phyloP scores from a whole-genome alignment of 371 early-diverging fungal species.

The Mucor mucedo region DNA sequence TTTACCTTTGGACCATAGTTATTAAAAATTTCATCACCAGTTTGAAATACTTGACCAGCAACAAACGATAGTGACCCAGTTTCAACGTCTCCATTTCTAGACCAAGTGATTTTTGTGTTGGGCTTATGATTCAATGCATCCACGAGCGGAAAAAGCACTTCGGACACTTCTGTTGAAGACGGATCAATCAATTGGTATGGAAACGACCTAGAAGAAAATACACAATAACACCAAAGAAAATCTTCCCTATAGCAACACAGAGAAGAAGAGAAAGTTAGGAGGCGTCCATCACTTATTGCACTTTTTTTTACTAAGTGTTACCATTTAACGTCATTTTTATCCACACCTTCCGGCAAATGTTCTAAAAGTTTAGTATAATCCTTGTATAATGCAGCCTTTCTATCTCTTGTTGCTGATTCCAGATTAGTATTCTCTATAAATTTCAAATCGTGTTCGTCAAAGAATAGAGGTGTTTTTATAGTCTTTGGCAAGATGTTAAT shows the following conservation, averaged over 20 bases:
- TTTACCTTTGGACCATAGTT: constrained; percentile 73
- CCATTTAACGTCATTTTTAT: constrained; percentile 40
- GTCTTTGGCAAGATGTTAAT: constrained; percentile 51
- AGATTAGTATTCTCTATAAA: constrained; percentile 58
- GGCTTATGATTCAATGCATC: constrained; percentile 67
- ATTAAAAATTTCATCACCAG: constrained; percentile 62
- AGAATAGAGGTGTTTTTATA: constrained; percentile 51
- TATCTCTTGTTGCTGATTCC: constrained; percentile 45
- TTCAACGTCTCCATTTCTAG: constrained; percentile 31
- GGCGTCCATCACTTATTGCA: constrained; percentile 4
- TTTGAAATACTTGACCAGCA: constrained; percentile 32
- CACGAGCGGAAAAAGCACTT: constrained; percentile 60
- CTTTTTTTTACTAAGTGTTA: constrained; percentile 20
- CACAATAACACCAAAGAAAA: constrained; percentile 65
- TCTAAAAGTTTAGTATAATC: constrained; percentile 43
- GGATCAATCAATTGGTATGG: constrained; percentile 57
- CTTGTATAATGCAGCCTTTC: constrained; percentile 28
- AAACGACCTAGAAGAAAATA: constrained; percentile 65
- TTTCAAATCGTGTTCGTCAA: constrained; percentile 50
- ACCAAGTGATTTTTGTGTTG: constrained; percentile 58
- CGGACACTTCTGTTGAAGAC: constrained; percentile 28
- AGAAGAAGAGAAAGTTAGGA: constrained; percentile 13
- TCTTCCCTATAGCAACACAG: constrained; percentile 43
- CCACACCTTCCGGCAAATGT: constrained; percentile 31
- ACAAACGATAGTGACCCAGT: constrained; percentile 44